Evolutionary conservation across 2,329 filamentous ascomycete genomes (phyloP), one percentile per base, ranked within the genome.

Genomic region (Trichoderma sp.): DNA sequence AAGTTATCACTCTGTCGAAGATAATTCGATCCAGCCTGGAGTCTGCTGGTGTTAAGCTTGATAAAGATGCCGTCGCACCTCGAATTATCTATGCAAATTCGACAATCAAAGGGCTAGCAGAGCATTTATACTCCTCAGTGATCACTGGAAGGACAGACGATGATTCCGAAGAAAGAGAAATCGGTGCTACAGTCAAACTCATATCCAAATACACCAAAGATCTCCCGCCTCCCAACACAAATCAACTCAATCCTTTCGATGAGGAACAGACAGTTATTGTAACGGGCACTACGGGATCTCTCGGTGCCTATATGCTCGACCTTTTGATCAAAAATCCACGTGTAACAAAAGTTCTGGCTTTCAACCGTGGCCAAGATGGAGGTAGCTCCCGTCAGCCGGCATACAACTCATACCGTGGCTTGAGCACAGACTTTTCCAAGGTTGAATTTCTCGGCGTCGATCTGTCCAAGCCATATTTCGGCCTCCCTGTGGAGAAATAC

Each of bases 281-380:
- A 11, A 97, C 94, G 1, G 94, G 94, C 29, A 92, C 91, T 3
- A 97, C 94, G 5, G 94, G 94, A 2, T 97, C 97, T 81, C 81
- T 97, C 21, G 94, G 94, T 19, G 87, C 92, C 0, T 96, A 94
- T 76, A 83, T 97, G 2, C 77, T 84, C 8, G 76, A 81, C 29
- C 71, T 77, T 77, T 33, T 82, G 11, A 76, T 78, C 60, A 58
- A 29, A n/a, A 61, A 37, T 8, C 56, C 70, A 3, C 68, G 69
- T 2, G 75, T 79, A 21, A 70, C 68, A 13, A 74, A 69, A 14
- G 43, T 79, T 5, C 58, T 76, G 27, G 73, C 72, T 5, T 69
- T 79, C 11, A 79, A 79, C 62, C 74, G 77, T 21, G 75, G 73
- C 13, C n/a, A 53, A 5, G 72, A 86, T 49, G 81, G 81, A 1